Evolutionary conservation across 768 basidiomycete species (phyloP), one percentile per base, ranked within the genome.

Genomic region (Leccinellum albellum): DNA sequence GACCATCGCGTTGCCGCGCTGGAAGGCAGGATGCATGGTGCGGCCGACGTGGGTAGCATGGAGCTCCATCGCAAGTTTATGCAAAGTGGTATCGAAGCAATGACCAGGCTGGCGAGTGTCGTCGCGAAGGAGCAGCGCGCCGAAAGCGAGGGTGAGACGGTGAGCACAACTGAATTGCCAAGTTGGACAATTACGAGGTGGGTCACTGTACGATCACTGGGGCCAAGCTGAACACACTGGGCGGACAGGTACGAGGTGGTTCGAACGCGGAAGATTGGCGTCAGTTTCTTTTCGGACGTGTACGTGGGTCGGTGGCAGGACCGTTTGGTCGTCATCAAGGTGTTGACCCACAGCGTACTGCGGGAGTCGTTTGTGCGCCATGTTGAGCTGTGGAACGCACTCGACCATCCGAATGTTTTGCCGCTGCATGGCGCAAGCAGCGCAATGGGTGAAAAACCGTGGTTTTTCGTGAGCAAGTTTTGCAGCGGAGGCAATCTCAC

Each of bases 391-490:
- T 94, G 92, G 92, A 82, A 85, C 59, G 73, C 71, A 4, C 77
- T 94, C 10, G 73, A 70, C 54, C 91, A 92, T 64, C 78, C 80
- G 12, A 83, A 89, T 62, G 85, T 94, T 4, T 74, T 93, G 45
- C 79, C 82, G 61, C 77, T 94, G 24, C 86, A 82, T 59, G 92
- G 91, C 1, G 92, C 92, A 12, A 89, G 87, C 26, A 88, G 85
- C 62, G 79, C 88, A 0, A 75, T 77, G 8, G 82, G 82, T 23
- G 84, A 86, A 42, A 82, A 84, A 13, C 89, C 88, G 13, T 91
- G 85, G 84, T 90, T 88, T 73, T 80, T 89, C 51, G 89, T 94
- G 49, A 86, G 84, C 63, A 86, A 88, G 35, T 91, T 88, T 68
- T 78, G 82, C 72, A 73, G 79, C 59, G 76, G 87, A 37, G 88